Base-by-base conservation (phyloP, 352 stramenopile species). In the Phytophthora ohioensis region DNA sequence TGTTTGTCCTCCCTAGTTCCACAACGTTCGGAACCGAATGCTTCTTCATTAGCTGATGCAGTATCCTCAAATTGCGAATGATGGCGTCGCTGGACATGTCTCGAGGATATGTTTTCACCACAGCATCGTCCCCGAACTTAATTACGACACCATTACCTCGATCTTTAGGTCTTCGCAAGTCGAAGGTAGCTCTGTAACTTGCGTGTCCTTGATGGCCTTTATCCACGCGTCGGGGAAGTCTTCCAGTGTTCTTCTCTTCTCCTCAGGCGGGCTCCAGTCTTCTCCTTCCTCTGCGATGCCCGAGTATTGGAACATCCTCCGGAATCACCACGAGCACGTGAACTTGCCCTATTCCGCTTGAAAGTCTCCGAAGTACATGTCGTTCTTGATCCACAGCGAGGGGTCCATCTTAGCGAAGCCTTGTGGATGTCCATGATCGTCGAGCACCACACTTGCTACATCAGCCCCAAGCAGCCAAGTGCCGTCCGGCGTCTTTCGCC, bases 131-230 rank as follows among this genome's bases (percentile, higher is more conserved):
- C 39, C 52, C 34, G n/a, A 69, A 63, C 12, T 4, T 10, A 52
- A 71, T 66, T 17, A 41, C 17, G 41, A 67, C 64, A 52, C 49
- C 56, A 61, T 56, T 71, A 21, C 2, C 4, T 51, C 31, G 32
- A 61, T 51, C 42, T 63, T 72, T 47, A 72, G 52, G 49, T 60
- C 51, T 54, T 58, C 51, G 59, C 34, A 63, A 46, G 41, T 72
- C 43, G 27, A 67, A 27, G 65, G 65, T 67, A 68, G 43, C 17
- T 5, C 45, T 73, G 32, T 47, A 55, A 73, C 17, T 39, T 64
- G 58, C 53, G 64, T 51, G 17, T 72, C 49, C 51, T 72, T 72
- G 15, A 72, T 51, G 11, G 49, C 65, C 35, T 57, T 55, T 41
- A 67, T 67, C 49, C 57, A 72, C 9, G 41, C 42, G 38, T 72